Base-by-base conservation (phyloP, 768 basidiomycete species). In the Stropharia rugosoannulata region DNA sequence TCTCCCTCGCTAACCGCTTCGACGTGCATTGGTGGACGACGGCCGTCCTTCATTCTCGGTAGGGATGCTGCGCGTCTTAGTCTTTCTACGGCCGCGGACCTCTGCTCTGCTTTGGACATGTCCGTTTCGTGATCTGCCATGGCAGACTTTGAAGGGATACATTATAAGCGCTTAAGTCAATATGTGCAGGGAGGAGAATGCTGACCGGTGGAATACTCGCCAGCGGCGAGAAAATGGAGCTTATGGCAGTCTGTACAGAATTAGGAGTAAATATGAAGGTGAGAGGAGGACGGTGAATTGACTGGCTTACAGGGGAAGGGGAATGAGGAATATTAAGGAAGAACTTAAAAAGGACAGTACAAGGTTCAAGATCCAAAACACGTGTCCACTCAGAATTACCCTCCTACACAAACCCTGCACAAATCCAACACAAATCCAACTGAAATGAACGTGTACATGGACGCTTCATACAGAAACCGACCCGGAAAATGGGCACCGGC, bases 21-120 rank as follows among this genome's bases (percentile, higher is more conserved):
- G 61, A 82, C 76, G 64, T 90, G 90, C 90, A 92, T 91, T 46
- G 87, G 90, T 0, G 93, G 93, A 41, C 94, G 79, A 53, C 93
- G 76, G 7, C 93, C 93, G 69, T 93, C 90, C 69, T 93, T 93
- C 86, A 91, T 91, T 58, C 94, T 81, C 37, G 94, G 95, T 27
- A 96, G 72, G 13, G 93, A 95, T 52, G 93, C 91, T 41, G 95
- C 94, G 63, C 95, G 86, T 73, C 90, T 94, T 60, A 97, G 83
- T 74, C 87, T 94, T 43, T 92, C 92, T 45, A 96, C 88, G 10
- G 93, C 90, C 52, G 84, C 82, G 66, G 92, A 90, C 57, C 95
- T 86, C 71, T 94, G 89, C 69, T 95, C 89, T 54, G 77, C 77
- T 59, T 72, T 73, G 45, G 75, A 75, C 25, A 72, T 80, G 75